phyloP scores from a whole-genome alignment of 179 eudicot species.

The Pouteria campechiana region DNA sequence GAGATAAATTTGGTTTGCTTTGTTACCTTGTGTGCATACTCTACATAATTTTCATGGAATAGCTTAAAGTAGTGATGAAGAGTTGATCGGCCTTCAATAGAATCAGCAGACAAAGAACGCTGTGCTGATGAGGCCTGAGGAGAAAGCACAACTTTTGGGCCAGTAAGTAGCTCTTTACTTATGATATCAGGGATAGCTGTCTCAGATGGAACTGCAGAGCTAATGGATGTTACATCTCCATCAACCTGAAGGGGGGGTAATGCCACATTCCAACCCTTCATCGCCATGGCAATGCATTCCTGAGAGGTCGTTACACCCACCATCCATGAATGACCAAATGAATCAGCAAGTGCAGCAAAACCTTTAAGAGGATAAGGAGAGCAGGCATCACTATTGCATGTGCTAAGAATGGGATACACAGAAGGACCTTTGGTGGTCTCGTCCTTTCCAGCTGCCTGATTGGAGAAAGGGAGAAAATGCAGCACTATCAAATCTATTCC shows the following conservation, averaged over 20 bases:
- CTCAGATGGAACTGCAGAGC: slow-evolving; percentile 27
- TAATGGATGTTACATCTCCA: slow-evolving; percentile 18
- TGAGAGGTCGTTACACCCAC: slow-evolving; percentile 58
- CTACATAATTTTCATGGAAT: slow-evolving; percentile 92
- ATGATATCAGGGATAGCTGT: slow-evolving; percentile 40
- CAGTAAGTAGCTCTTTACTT: slow-evolving; percentile 82
- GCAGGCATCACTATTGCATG: slow-evolving; percentile 38
- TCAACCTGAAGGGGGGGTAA: slow-evolving; percentile 45
- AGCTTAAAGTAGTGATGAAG: slow-evolving; percentile 90
- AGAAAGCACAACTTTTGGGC: slow-evolving; percentile 66
- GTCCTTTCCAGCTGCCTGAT: slow-evolving; percentile 49
- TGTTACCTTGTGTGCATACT: slow-evolving; percentile 94
- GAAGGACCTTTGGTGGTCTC: slow-evolving; percentile 63
- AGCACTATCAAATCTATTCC: slow-evolving; percentile 79
- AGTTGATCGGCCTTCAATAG: slow-evolving; percentile 85
- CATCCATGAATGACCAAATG: slow-evolving; percentile 88
- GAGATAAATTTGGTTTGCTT: too few relatives aligned
- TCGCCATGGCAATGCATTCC: slow-evolving; percentile 72
- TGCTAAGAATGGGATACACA: slow-evolving; percentile 63
- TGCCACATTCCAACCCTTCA: slow-evolving; percentile 68
- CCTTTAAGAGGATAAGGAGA: slow-evolving; percentile 47
- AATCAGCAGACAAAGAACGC: slow-evolving; percentile 63
- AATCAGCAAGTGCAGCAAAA: slow-evolving; percentile 68
- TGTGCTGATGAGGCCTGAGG: slow-evolving; percentile 53
- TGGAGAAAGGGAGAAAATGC: slow-evolving; percentile 93